A percentile compares a stretch with the other conserved stretches of the same genome.
phyloP scores from a whole-genome alignment of 768 basidiomycete species.

The Termitomyces sp. region DNA sequence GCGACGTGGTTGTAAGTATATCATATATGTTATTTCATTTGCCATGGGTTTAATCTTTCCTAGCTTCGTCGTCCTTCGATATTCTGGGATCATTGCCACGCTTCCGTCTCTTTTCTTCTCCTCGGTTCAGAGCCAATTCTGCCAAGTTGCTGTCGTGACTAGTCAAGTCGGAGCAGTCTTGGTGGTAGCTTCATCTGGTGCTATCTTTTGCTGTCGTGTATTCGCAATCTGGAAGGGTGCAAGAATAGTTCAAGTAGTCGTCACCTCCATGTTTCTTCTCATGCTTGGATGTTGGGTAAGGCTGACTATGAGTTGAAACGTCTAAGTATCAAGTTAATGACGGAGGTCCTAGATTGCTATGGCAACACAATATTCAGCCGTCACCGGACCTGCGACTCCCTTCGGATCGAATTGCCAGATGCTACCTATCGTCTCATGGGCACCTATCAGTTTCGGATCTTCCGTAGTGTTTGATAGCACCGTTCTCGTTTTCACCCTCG shows the following conservation, averaged over 20 bases:
- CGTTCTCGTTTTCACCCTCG: constrained; percentile 19
- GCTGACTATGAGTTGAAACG: neutral
- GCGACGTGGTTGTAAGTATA: constrained; percentile 24
- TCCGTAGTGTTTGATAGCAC: constrained; percentile 24
- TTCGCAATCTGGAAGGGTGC: constrained; percentile 26
- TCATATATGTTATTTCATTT: neutral
- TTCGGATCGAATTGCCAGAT: constrained; percentile 30
- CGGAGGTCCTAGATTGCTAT: constrained; percentile 21
- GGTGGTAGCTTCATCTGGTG: constrained; percentile 23
- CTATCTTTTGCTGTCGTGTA: constrained; percentile 27
- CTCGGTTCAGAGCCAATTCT: constrained; percentile 20
- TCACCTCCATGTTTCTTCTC: constrained; percentile 17
- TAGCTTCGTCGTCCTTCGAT: constrained; percentile 28
- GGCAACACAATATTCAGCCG: constrained; percentile 21
- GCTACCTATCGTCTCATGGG: constrained; percentile 23
- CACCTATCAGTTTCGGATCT: constrained; percentile 25
- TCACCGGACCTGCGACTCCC: constrained; percentile 18
- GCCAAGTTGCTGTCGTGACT: constrained; percentile 22
- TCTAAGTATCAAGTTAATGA: too few relatives aligned
- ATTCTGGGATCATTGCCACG: constrained; percentile 24
- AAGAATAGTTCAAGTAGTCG: constrained; percentile 17
- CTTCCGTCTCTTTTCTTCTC: constrained; percentile 22
- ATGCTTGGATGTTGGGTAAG: constrained; percentile 27
- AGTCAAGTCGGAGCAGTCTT: constrained; percentile 24
- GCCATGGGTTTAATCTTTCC: neutral